Evolutionary conservation across 495 filamentous ascomycete genomes (phyloP).

Genomic region (Peziza echinospora): DNA sequence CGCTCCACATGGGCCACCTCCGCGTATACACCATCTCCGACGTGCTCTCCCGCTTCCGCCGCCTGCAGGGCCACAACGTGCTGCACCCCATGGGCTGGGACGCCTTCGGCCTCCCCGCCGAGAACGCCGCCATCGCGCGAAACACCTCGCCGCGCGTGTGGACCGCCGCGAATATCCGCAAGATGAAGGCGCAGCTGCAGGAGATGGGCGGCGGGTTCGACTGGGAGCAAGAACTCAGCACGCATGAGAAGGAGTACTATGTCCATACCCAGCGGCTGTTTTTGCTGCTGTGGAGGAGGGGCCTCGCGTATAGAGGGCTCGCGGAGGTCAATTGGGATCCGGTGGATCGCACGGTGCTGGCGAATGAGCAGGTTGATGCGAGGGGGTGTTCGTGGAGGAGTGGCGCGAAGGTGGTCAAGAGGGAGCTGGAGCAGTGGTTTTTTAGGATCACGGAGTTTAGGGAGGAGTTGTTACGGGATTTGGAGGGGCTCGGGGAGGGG

Average conservation of each 20-base stretch:
- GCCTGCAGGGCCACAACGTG: slow-evolving; percentile 54
- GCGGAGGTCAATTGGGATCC: slow-evolving; percentile 79
- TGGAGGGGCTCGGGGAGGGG: slow-evolving; percentile 29
- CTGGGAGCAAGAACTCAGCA: slow-evolving; percentile 71
- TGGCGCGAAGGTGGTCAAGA: slow-evolving; percentile 63
- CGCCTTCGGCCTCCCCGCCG: slow-evolving; percentile 73
- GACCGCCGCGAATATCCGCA: slow-evolving; percentile 57
- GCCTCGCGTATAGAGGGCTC: slow-evolving; percentile 56
- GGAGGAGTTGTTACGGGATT: slow-evolving; percentile 47
- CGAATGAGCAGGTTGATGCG: slow-evolving; percentile 76
- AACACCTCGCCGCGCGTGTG: slow-evolving; percentile 56
- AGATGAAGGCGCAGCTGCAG: slow-evolving; percentile 63
- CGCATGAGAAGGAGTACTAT: slow-evolving; percentile 66
- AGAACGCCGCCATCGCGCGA: slow-evolving; percentile 82
- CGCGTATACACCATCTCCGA: slow-evolving; percentile 83
- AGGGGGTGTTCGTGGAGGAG: slow-evolving; percentile 74
- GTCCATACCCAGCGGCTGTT: slow-evolving; percentile 77
- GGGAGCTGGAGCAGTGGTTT: slow-evolving; percentile 73
- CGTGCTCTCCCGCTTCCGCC: slow-evolving; percentile 54
- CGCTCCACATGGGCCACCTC: slow-evolving; percentile 73
- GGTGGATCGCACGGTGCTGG: slow-evolving; percentile 69
- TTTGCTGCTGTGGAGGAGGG: slow-evolving; percentile 44
- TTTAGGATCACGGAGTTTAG: slow-evolving; percentile 61
- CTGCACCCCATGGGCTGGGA: slow-evolving; percentile 86
- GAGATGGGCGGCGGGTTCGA: slow-evolving; percentile 61